Percentiles rank a stretch among this genome's conserved stretches.
phyloP scores from a whole-genome alignment of 2,329 filamentous ascomycete species.

The Cladophialophora exuberans region DNA sequence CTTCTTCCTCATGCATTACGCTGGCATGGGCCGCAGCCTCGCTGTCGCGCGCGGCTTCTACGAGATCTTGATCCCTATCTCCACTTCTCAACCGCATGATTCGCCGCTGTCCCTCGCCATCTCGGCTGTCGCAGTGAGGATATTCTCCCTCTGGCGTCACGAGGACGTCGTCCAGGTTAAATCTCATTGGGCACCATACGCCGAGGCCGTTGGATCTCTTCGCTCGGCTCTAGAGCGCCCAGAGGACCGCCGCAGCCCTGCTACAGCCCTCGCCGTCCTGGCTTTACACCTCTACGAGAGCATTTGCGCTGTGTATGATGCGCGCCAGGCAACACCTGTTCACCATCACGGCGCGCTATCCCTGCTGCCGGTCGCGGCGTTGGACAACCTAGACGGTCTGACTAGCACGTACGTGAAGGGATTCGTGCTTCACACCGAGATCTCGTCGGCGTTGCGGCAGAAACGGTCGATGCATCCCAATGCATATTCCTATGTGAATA shows the following conservation, averaged over 20 bases:
- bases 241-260: constrained; percentile 7
- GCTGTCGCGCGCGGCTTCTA: constrained; percentile 1
- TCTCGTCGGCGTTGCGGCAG: constrained; percentile 30
- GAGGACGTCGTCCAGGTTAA: neutral
- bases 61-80: constrained; percentile 8
- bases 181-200: neutral
- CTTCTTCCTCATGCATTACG: constrained; percentile 12
- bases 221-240: constrained; percentile 4
- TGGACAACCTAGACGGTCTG: constrained; percentile 19
- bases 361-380: constrained; percentile 5
- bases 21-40: constrained; percentile 6
- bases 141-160: constrained; percentile 7
- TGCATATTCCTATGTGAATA: constrained; percentile 18
- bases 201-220: constrained; percentile 6
- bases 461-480: constrained; percentile 17
- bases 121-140: constrained; percentile 4
- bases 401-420: constrained; percentile 20
- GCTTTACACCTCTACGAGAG: constrained; percentile 32
- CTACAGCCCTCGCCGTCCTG: constrained; percentile 16
- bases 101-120: constrained; percentile 7
- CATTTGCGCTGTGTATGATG: constrained; percentile 26
- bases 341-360: constrained; percentile 33
- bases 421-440: constrained; percentile 31
- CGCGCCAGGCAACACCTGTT: constrained; percentile 17
- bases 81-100: constrained; percentile 2